A percentile compares a stretch with the other conserved stretches of the same genome.
Conservation (phyloP, 768 basidiomycete species). For the Rhodotorula diobovata region DNA sequence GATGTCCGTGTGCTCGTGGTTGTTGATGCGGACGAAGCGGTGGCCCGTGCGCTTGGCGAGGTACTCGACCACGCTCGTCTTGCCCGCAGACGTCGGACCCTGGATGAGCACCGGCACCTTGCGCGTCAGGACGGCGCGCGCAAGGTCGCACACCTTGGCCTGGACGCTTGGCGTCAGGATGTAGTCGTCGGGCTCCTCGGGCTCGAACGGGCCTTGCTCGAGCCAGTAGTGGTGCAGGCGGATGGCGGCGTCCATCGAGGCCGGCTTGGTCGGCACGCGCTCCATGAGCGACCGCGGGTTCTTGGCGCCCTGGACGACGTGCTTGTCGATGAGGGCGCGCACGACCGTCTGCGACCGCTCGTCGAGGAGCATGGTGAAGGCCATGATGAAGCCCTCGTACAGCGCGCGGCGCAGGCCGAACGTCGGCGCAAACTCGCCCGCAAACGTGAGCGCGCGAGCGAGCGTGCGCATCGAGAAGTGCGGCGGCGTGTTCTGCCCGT, state of each 20-base stretch:
- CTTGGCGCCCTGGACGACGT: slow-evolving; percentile 71
- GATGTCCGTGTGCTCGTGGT: slow-evolving; percentile 98
- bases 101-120: slow-evolving; percentile 94
- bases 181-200: slow-evolving; percentile 64
- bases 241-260: slow-evolving; percentile 47
- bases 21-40: slow-evolving; percentile 95
- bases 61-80: slow-evolving; percentile 95
- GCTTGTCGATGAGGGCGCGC: slow-evolving; percentile 63
- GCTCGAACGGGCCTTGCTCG: slow-evolving; percentile 65
- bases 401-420: slow-evolving; percentile 80
- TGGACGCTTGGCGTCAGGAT: slow-evolving; percentile 94
- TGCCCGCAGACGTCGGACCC: slow-evolving; percentile 94
- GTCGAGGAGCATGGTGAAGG: slow-evolving; percentile 93
- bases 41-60: slow-evolving; percentile 89
- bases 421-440: slow-evolving; percentile 67
- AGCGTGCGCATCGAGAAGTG: slow-evolving; percentile 98
- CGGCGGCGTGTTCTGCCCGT: slow-evolving; percentile 85
- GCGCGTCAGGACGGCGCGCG: slow-evolving; percentile 79
- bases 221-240: slow-evolving; percentile 91
- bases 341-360: slow-evolving; percentile 64
- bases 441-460: slow-evolving; percentile 81
- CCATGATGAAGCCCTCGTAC: slow-evolving; percentile 97
- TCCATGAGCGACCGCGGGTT: slow-evolving; percentile 71
- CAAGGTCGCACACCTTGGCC: slow-evolving; percentile 86
- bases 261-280: slow-evolving; percentile 48